These are phyloP conservation scores for Pueraria montana DNA, from an alignment of 306 rosid genomes.

Conservation along the genomic window DNA sequence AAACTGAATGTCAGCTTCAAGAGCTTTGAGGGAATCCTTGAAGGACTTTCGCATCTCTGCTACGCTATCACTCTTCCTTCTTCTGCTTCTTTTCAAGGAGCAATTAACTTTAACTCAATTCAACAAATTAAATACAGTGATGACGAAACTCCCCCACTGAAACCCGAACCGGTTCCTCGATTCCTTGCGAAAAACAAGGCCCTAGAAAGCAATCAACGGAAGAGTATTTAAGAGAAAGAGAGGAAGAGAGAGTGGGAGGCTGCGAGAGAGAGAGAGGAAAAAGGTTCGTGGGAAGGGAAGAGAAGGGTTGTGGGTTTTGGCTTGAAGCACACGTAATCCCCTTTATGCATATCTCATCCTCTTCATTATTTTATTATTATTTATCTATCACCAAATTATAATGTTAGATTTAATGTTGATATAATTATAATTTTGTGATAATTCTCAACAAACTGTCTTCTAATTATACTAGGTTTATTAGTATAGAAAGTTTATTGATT, in stretches of 20 bases:
- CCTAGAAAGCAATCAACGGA: conserved; percentile 6
- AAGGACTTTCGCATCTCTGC: conserved; percentile 44
- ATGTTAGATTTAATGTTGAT: too few species aligned
- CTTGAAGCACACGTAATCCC: conserved; percentile 52
- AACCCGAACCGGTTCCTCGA: conserved; percentile 3
- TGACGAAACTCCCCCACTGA: neutral
- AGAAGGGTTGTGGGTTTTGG: conserved; percentile 47
- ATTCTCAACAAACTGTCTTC: too few species aligned
- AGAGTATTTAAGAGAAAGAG: conserved; percentile 6
- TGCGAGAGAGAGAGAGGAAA: neutral
- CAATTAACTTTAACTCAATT: conserved; percentile 28
- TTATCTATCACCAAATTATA: too few species aligned
- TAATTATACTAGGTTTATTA: too few species aligned
- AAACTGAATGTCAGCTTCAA: conserved; percentile 48
- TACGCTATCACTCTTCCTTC: neutral
- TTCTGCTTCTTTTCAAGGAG: neutral
- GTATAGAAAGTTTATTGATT: too few species aligned
- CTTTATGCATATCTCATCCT: conserved; percentile 27
- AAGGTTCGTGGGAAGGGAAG: neutral
- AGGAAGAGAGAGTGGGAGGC: neutral
- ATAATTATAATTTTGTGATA: too few species aligned
- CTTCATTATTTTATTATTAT: neutral
- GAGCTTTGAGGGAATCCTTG: conserved; percentile 58
- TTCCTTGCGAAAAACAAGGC: conserved; percentile 1
- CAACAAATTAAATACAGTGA: neutral